phyloP scores from a whole-genome alignment of 176 grass and related monocot genomes.

The Phoenix roebelenii region DNA sequence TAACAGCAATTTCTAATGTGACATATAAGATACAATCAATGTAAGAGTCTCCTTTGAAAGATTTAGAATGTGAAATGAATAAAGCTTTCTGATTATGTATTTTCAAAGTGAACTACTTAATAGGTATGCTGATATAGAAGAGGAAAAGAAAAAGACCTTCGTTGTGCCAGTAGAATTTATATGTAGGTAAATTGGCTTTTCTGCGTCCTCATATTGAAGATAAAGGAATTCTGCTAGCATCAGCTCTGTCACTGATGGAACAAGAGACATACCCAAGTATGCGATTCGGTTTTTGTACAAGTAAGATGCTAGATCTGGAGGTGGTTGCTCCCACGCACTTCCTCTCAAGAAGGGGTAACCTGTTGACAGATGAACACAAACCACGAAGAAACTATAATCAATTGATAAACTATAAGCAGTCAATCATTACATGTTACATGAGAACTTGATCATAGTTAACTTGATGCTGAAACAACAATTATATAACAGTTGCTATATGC shows the following conservation, averaged over 20 bases:
- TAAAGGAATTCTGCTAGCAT: constrained; percentile 73
- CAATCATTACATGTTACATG: too few species aligned
- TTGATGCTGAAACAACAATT: too few species aligned
- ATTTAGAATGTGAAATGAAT: too few species aligned
- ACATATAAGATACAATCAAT: too few species aligned
- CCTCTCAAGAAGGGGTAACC: constrained; percentile 76
- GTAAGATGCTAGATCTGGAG: constrained; percentile 65
- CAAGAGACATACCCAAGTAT: constrained; percentile 72
- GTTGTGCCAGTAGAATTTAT: constrained; percentile 84
- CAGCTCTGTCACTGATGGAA: constrained; percentile 57
- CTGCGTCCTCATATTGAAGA: constrained; percentile 64
- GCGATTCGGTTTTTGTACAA: constrained; percentile 74
- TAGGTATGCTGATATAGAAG: not conserved
- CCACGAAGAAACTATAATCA: not conserved
- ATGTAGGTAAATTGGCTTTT: constrained; percentile 83
- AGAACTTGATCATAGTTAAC: too few species aligned
- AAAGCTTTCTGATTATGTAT: too few species aligned
- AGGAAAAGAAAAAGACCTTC: constrained; percentile 30
- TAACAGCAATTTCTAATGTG: too few species aligned
- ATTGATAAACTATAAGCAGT: too few species aligned
- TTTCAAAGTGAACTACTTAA: not conserved
- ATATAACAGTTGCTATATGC: too few species aligned
- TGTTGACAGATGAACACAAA: constrained; percentile 7
- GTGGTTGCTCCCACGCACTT: constrained; percentile 38
- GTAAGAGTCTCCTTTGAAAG: too few species aligned